Percentiles rank a stretch among this genome's conserved stretches.
Conservation (phyloP, 129 eudicot genomes). For the Oenanthe sinensis region DNA sequence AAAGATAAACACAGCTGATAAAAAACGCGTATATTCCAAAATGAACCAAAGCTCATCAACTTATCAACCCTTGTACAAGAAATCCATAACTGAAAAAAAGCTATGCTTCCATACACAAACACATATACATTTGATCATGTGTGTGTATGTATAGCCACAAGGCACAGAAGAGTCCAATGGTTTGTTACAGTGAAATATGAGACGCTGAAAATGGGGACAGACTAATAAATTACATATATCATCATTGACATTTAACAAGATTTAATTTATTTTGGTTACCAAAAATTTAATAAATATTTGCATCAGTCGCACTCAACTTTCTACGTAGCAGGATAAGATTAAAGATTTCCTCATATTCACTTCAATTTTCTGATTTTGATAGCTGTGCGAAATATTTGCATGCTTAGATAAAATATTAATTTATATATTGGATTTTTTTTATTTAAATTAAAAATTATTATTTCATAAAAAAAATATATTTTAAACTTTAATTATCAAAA, state of each 20-base stretch:
- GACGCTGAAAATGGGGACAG: slow-evolving; percentile 4
- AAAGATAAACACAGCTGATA: slow-evolving; percentile 3
- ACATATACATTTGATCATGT: slow-evolving; percentile 2
- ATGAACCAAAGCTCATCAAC: not conserved
- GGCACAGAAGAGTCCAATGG: slow-evolving; percentile 1
- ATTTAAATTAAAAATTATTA: too few relatives aligned
- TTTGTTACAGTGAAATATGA: slow-evolving; percentile 1
- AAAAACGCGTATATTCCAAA: slow-evolving; percentile 7
- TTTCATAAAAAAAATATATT: too few relatives aligned
- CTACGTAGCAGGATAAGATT: not conserved
- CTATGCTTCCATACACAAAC: not conserved
- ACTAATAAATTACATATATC: too few relatives aligned
- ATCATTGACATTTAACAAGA: not conserved
- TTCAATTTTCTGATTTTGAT: not conserved
- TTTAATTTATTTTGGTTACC: not conserved
- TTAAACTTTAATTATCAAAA: too few relatives aligned
- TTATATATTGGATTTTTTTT: too few relatives aligned
- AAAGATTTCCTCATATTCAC: not conserved
- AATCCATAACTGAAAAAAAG: slow-evolving; percentile 15
- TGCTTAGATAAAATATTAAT: too few relatives aligned
- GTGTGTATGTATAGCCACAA: not conserved
- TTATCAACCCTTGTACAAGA: not conserved
- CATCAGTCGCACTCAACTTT: not conserved
- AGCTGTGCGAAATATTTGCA: not conserved
- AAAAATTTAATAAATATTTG: not conserved